Base-by-base conservation (phyloP, 192 early-diverging fungal species). In the Coemansia sp. region DNA sequence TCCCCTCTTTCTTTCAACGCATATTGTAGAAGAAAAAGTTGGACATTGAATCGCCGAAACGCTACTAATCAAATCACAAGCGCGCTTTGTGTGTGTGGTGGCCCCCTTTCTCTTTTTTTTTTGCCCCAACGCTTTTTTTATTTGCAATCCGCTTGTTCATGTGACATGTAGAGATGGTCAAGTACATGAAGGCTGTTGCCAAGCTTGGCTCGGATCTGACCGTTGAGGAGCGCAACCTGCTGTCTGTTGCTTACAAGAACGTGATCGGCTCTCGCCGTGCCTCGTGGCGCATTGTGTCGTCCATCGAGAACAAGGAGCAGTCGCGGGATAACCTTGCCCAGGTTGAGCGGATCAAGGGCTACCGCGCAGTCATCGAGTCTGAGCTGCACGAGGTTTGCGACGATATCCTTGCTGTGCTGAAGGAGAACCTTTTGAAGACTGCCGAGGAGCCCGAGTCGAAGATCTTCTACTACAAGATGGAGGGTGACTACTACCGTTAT, bases 391-490 rank as follows among this genome's bases (percentile, higher is more conserved):
- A 95, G 58, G 94, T 98, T 58, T 99, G 97, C 89, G 83, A 88
- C 55, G 97, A 99, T 83, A 96, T 99, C 66, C 89, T 99, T 30
- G 67, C 82, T 32, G 97, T 99, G 48, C 85, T 99, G 58, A 88
- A 87, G 71, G 88, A 96, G 32, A 87, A 96, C 85, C 84, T 98
- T 68, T 94, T 99, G 69, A 92, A 93, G 67, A 83, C 88, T 67
- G 93, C 94, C 63, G 91, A 91, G 77, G 88, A 92, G 83, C 91
- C 93, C 75, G 97, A 99, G 86, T 97, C 97, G 72, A 96, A 94
- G 87, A 95, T 99, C 79, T 99, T 99, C 86, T 99, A 97, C 89
- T 96, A 92, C 90, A 99, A 99, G 90, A 97, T 99, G 97, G 96
- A 96, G 92, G 97, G 96, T 64, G 97, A 99, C 83, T 99, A 99